phyloP scores from a whole-genome alignment of 305 asterid species.

The Fraxinus ornus region DNA sequence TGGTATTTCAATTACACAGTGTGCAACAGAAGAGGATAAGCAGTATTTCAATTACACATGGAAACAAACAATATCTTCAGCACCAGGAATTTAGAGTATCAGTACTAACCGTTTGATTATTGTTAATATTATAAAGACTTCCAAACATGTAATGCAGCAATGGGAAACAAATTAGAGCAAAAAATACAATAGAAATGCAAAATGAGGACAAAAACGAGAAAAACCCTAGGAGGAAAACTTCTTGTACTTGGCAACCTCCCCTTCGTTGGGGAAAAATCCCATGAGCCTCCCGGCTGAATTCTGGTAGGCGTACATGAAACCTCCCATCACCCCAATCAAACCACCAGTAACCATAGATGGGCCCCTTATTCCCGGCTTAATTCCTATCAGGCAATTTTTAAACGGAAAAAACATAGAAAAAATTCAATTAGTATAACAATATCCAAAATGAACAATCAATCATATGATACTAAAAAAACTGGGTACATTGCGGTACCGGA shows the following conservation, averaged over 20 bases:
- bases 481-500: slow-evolving; percentile 45
- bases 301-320: slow-evolving; percentile 97
- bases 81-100: background rate
- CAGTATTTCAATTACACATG: background rate
- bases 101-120: background rate
- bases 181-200: background rate
- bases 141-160: background rate
- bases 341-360: slow-evolving; percentile 99
- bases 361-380: slow-evolving; percentile 93
- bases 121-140: background rate
- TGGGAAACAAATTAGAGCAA: background rate
- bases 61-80: background rate
- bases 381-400: slow-evolving; percentile 46
- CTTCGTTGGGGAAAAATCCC: slow-evolving; percentile 98
- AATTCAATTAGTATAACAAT: background rate
- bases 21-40: background rate
- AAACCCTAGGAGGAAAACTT: slow-evolving; percentile 41
- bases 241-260: slow-evolving; percentile 89
- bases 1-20: background rate
- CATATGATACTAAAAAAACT: background rate
- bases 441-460: background rate
- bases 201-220: background rate
- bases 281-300: slow-evolving; percentile 95
- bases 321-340: slow-evolving; percentile 84
- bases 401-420: background rate